Evolutionary conservation across 139 green algal species (phyloP), one percentile per base, ranked within the genome.

Genomic region (Chlamydomonas eustigma): DNA sequence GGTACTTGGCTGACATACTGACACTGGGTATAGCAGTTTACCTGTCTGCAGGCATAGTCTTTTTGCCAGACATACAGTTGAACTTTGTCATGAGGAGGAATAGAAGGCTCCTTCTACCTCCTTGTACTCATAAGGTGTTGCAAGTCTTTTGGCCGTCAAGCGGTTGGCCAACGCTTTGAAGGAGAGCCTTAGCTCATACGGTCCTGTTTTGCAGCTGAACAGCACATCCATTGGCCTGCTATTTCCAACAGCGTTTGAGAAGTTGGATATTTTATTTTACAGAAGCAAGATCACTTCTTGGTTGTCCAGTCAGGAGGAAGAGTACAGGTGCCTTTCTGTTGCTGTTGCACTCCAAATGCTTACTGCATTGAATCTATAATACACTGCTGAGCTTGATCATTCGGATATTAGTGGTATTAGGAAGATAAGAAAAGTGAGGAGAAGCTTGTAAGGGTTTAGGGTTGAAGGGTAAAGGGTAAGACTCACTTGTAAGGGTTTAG

Each of bases 231-330:
- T 85, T 33, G 78, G 73, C 24, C 64, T 88, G 28, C 79, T 76
- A 30, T 92, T 92, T 75, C 82, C 80, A 30, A 85, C 85, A n/a
- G 85, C 87, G 28, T 84, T 81, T 37, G 75, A 86, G 39, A 73
- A 81, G 34, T 80, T 95, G 51, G 74, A 89, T 39, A 77, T 83
- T 51, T 52, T 81, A 1, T 95, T 95, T 85, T 93, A 92, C 83
- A 80, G 90, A 22, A 74, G 51, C 78, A 92, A 95, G 84, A 76
- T 95, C 58, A 93, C 89, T 5, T 80, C 72, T 30, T 95, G 91
- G 91, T 89, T 95, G 86, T 85, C 86, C 4, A 73, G 76, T n/a
- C 85, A 92, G 79, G 89, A 92, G 74, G 89, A 93, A 71, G 89
- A 93, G 63, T 90, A 87, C 77, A 70, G 58, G 58, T 70, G 58